Base-by-base conservation (phyloP, 2,329 filamentous ascomycete genomes). In the Pseudocercospora cruenta region DNA sequence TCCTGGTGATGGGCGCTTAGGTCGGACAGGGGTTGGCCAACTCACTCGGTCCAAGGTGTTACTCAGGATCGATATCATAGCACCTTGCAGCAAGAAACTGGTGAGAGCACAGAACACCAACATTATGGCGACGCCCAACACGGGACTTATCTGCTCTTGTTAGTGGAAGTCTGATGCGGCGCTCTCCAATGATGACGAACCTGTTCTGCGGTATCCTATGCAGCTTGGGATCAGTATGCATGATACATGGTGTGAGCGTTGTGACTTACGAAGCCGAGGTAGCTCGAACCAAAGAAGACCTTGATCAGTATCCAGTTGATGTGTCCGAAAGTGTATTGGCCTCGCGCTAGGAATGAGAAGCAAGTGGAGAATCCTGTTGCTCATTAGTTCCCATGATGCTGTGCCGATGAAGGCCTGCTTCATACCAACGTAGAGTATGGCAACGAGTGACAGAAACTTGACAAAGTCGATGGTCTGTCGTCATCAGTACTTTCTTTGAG, bases 221-320 rank as follows among this genome's bases (percentile, higher is more conserved):
- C 16, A 26, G 16, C 58, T 22, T 21, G n/a, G n/a, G 33, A 51
- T 70, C 53, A 71, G 61, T 61, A 60, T 62, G 57, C 22, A 58
- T 22, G 24, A 24, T 22, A 55, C 39, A 19, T 47, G 39, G 16
- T 59, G 28, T 43, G 16, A 36, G 6, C 49, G 36, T 39, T 21
- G 9, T n/a, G 26, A 85, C 85, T 80, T 74, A 87, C 86, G 74
- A 94, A 93, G 53, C 91, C 91, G 58, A 93, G 84, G 73, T 88
- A 91, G 75, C 86, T 90, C 19, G 89, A 90, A 10, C 91, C 91
- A 74, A 92, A 93, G 77, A 94, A 94, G 60, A 94, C 92, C 77
- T 92, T 72, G 65, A 72, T 69, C 49, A 72, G n/a, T 14, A 72
- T 71, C 68, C 90, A 90, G 39, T 89, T 88, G 90, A 94, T 94